These are phyloP conservation scores for Erythrophleum fordii DNA, from an alignment of 306 rosid genomes.

Conservation along the genomic window DNA sequence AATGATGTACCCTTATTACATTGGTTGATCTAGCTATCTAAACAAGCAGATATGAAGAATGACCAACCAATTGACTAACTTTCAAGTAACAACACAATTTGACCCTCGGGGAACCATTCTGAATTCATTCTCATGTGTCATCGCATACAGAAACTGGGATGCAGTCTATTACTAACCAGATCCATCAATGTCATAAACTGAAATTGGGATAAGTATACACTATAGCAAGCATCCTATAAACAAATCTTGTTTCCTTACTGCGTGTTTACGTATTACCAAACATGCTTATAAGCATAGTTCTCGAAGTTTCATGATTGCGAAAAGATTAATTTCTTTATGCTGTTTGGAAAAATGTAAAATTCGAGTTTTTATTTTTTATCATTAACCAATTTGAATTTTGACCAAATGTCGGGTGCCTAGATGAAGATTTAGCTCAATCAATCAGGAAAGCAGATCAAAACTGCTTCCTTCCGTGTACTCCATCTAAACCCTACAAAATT, in stretches of 20 bases:
- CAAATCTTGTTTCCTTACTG: neutral
- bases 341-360: neutral
- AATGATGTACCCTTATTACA: neutral
- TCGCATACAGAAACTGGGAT: conserved; percentile 20
- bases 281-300: neutral
- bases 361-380: neutral
- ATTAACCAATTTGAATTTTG: neutral
- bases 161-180: conserved; percentile 27
- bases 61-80: conserved; percentile 14
- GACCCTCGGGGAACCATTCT: conserved; percentile 17
- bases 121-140: conserved; percentile 15
- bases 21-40: neutral
- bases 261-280: neutral
- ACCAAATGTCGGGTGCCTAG: neutral
- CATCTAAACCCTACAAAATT: neutral
- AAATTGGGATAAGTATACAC: neutral
- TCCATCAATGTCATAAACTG: conserved; percentile 6
- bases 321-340: neutral
- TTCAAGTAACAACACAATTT: conserved; percentile 21
- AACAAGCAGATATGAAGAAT: conserved; percentile 15
- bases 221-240: neutral
- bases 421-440: conserved; percentile 5
- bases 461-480: neutral
- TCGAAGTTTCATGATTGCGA: neutral
- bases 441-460: neutral